These are phyloP conservation scores for Helichrysum umbraculigerum DNA, from an alignment of 129 eudicot species.

Conservation along the genomic window DNA sequence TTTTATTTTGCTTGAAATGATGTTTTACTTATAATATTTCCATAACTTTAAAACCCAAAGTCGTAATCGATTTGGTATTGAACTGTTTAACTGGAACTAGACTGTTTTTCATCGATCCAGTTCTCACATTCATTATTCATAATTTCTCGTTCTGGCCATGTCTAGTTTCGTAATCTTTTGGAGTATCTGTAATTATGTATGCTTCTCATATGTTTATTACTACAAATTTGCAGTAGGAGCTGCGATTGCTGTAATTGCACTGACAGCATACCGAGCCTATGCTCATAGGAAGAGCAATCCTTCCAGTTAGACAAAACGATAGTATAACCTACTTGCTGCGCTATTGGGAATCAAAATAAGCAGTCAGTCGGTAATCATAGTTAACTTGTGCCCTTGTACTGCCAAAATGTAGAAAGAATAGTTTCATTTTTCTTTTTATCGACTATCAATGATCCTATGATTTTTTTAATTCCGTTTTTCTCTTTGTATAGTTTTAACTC, in stretches of 20 bases:
- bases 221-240: conserved; percentile 67
- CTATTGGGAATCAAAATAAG: conserved; percentile 22
- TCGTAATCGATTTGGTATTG: neutral
- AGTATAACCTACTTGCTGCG: conserved; percentile 20
- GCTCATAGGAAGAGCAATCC: conserved; percentile 55
- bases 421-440: neutral
- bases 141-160: neutral
- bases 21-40: neutral
- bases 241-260: conserved; percentile 67
- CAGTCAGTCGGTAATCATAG: conserved; percentile 14
- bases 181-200: neutral
- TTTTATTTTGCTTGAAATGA: neutral
- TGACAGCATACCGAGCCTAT: conserved; percentile 72
- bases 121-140: neutral
- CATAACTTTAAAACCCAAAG: neutral
- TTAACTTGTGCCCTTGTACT: conserved; percentile 9
- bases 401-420: conserved; percentile 19
- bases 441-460: neutral
- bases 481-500: neutral
- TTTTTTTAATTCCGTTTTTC: neutral
- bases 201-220: conserved; percentile 9
- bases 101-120: neutral
- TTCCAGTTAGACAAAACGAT: conserved; percentile 40
- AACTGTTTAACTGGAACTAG: neutral
- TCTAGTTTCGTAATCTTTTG: neutral